Evolutionary conservation across 257 asterid species (phyloP), one percentile per base, ranked within the genome.

Genomic region (Vinca minor): DNA sequence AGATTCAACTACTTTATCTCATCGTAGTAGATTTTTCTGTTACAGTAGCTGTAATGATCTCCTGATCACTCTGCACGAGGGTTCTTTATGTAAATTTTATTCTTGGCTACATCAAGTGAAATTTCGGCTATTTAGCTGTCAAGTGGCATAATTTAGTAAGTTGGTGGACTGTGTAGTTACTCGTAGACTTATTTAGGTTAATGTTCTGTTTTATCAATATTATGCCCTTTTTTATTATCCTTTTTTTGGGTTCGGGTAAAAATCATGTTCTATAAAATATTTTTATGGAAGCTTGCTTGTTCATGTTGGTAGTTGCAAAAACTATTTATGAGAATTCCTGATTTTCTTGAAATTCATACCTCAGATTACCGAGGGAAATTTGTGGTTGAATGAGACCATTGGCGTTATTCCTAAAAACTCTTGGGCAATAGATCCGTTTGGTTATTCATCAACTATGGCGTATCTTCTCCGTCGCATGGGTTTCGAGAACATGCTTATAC

Each of bases 401-500:
- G 99, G 99, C 35, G 85, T 89, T 54, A 74, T 89, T 78, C 99
- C 99, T 12, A 89, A 77, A 66, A 93, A 89, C 75, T 84, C 99
- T 13, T 93, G 99, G 99, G 70, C 96, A 31, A 93, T 93, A 1
- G 99, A 93, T 74, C 99, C 99, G 21, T 93, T 93, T 72, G 99
- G 99, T 69, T 93, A 93, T 79, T 93, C 99, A 34, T 72, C 99
- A 80, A 85, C 99, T 45, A 93, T 89, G 99, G 95, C 99, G 3
- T 93, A 93, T 85, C 95, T 93, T 68, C 91, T 87, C 29, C 95
- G 97, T 29, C 96, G 99, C 52, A 93, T 93, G 99, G 99, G 99
- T 58, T 93, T 93, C 13, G 97, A 93, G 78, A 93, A 93, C 82
- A 93, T 93, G 99, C 94, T 93, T 68, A 93, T 93, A 75, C 99